These are phyloP conservation scores for Eutrema heterophyllum DNA, from an alignment of 345 rosid species.

Conservation along the genomic window DNA sequence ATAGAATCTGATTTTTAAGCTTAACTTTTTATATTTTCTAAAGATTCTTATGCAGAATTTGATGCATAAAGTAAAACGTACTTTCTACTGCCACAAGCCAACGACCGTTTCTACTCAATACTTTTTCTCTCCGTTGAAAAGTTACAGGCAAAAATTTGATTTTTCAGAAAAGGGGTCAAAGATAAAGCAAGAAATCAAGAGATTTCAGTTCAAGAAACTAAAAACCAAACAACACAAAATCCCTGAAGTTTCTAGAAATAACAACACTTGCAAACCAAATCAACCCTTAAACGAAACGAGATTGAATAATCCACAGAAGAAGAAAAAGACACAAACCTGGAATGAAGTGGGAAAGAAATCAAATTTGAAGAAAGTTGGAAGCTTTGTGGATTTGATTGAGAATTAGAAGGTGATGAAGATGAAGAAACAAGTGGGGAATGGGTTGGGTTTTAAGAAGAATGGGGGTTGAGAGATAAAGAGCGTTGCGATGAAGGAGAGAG, in stretches of 20 bases:
- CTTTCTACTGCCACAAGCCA: constrained; percentile 17
- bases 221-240: not conserved
- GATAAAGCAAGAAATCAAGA: not conserved
- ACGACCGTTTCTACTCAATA: constrained; percentile 2
- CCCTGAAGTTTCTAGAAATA: not conserved
- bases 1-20: not conserved
- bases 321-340: constrained; percentile 20
- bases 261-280: not conserved
- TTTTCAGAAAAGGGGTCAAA: constrained; percentile 10
- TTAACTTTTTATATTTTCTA: not conserved
- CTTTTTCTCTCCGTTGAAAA: constrained; percentile 2
- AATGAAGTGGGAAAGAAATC: not conserved
- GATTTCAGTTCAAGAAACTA: not conserved
- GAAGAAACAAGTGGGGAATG: constrained; percentile 27
- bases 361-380: not conserved
- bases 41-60: not conserved
- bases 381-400: not conserved
- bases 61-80: no score
- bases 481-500: constrained; percentile 21
- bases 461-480: not conserved
- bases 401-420: not conserved
- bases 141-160: not conserved
- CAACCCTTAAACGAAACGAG: not conserved
- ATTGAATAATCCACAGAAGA: not conserved
- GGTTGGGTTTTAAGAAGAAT: constrained; percentile 19